Conservation (phyloP, 768 basidiomycete species). For the Mycena vitilis region DNA sequence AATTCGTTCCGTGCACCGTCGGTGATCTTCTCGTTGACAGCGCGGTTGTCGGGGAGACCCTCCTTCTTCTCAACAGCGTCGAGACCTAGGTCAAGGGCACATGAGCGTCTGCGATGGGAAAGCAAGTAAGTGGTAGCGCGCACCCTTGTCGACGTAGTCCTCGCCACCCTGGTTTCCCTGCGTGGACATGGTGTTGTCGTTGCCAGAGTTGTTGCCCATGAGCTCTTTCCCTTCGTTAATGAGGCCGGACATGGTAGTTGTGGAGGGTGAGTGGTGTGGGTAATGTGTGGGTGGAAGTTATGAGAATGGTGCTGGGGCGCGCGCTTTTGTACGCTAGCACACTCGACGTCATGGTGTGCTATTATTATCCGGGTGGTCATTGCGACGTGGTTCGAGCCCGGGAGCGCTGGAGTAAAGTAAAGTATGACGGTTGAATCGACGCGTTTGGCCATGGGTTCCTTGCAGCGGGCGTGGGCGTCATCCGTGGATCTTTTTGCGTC, state of each 20-base stretch:
- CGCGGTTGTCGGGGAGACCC: slow-evolving; percentile 12
- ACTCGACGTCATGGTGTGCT: too few relatives aligned
- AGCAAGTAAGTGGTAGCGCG: too few relatives aligned
- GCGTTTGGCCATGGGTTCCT: too few relatives aligned
- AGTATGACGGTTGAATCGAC: too few relatives aligned
- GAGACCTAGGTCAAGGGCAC: neutral
- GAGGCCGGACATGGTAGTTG: slow-evolving; percentile 13
- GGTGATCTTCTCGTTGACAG: slow-evolving; percentile 21
- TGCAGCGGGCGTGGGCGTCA: too few relatives aligned
- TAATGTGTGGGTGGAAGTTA: slow-evolving; percentile 1
- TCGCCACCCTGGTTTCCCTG: neutral
- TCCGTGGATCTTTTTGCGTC: too few relatives aligned
- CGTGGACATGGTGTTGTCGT: neutral
- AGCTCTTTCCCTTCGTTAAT: slow-evolving; percentile 17
- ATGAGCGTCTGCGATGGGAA: too few relatives aligned
- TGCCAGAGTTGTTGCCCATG: neutral
- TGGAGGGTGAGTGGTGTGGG: slow-evolving; percentile 11
- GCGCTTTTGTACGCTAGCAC: too few relatives aligned
- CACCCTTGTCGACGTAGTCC: slow-evolving; percentile 24
- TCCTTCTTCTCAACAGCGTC: slow-evolving; percentile 14
- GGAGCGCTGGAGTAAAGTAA: too few relatives aligned
- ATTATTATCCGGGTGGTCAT: too few relatives aligned
- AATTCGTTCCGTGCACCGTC: slow-evolving; percentile 12
- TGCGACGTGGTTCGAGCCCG: too few relatives aligned
- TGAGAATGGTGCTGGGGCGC: too few relatives aligned